Percentiles rank a stretch among this genome's conserved stretches.
These are phyloP conservation scores for Aspergillus heteromorphus DNA, from an alignment of 495 filamentous ascomycete genomes.

Conservation along the genomic window DNA sequence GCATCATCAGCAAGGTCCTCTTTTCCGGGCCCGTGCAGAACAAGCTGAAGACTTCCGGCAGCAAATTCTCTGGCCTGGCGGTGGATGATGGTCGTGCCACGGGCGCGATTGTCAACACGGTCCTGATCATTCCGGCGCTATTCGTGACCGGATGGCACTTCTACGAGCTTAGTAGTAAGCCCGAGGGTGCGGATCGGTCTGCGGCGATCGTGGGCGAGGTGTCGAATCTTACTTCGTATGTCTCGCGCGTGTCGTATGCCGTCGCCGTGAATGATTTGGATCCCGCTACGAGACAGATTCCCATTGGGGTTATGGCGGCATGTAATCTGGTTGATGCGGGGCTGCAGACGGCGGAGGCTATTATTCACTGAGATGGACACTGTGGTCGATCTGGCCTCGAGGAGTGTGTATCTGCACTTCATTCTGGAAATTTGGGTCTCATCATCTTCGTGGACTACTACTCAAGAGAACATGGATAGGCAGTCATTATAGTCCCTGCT, in stretches of 20 bases:
- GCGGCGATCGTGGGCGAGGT: conserved; percentile 1
- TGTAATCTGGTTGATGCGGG: not conserved
- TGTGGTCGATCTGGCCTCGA: too few relatives aligned
- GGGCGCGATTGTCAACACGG: not conserved
- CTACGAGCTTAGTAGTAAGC: not conserved
- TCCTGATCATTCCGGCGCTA: not conserved
- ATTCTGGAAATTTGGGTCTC: too few relatives aligned
- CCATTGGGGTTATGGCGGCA: not conserved
- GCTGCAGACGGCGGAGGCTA: conserved; percentile 16
- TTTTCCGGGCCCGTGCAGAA: not conserved
- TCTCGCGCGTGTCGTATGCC: not conserved
- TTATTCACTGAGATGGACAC: not conserved
- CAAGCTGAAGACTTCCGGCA: not conserved
- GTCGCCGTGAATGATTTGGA: not conserved
- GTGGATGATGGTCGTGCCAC: not conserved
- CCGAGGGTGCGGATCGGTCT: not conserved
- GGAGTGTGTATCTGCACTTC: too few relatives aligned
- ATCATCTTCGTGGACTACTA: too few relatives aligned
- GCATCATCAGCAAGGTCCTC: not conserved
- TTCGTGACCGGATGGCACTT: conserved; percentile 1
- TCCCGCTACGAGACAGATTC: not conserved
- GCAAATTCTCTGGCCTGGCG: not conserved
- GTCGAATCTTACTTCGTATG: not conserved
- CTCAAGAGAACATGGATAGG: too few relatives aligned
- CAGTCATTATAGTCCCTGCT: too few relatives aligned